A percentile compares a stretch with the other conserved stretches of the same genome.
Evolutionary conservation across 768 basidiomycete species (phyloP).

Genomic region (Boletus edulis): DNA sequence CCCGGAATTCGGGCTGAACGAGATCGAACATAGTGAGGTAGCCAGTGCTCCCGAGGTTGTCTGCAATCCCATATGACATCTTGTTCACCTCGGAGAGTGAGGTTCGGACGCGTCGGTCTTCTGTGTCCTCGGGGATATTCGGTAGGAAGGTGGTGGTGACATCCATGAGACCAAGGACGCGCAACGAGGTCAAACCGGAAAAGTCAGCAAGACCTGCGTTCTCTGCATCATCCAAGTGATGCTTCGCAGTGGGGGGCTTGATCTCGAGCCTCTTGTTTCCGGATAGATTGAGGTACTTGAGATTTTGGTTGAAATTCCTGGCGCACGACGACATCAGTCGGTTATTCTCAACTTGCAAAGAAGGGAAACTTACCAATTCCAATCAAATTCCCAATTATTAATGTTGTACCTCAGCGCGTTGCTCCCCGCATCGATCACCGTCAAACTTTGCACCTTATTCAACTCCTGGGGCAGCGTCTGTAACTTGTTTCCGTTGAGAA

Average conservation of each 20-base stretch:
- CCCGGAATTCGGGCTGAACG: conserved; percentile 83
- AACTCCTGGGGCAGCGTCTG: conserved; percentile 92
- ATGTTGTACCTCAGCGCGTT: conserved; percentile 96
- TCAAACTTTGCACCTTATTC: conserved; percentile 74
- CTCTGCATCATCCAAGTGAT: conserved; percentile 20
- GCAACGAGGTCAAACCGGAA: conserved; percentile 77
- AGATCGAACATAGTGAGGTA: conserved; percentile 89
- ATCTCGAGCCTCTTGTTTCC: conserved; percentile 97
- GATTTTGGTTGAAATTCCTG: conserved; percentile 95
- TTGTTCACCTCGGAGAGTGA: conserved; percentile 84
- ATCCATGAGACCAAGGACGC: conserved; percentile 96
- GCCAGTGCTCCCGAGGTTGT: conserved; percentile 79
- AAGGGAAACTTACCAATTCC: conserved; percentile 79
- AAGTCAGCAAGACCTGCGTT: conserved; percentile 68
- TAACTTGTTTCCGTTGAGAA: conserved; percentile 90
- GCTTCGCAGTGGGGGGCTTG: conserved; percentile 53
- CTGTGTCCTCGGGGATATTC: conserved; percentile 79
- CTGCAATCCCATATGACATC: conserved; percentile 96
- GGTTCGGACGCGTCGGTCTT: conserved; percentile 89
- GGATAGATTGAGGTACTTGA: conserved; percentile 93
- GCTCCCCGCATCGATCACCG: conserved; percentile 87
- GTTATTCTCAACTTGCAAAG: background rate
- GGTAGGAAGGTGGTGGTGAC: conserved; percentile 65
- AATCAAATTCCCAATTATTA: conserved; percentile 98
- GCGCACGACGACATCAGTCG: background rate